Percentiles rank a stretch among this genome's conserved stretches.
phyloP scores from a whole-genome alignment of 2,329 filamentous ascomycete species.

The Metarhizium guizhouense region DNA sequence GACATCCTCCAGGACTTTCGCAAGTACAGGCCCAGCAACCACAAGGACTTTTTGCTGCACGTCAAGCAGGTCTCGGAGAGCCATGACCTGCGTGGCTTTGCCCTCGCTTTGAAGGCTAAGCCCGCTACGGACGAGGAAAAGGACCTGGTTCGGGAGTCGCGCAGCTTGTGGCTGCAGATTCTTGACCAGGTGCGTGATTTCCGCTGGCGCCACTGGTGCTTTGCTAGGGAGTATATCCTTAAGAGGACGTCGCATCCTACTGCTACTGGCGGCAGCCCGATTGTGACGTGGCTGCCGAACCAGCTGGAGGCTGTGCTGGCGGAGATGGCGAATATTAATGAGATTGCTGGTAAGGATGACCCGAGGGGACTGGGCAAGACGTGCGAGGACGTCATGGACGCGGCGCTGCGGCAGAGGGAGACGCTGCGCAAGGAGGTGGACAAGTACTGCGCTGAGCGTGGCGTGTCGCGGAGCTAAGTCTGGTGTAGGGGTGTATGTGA shows the following conservation, averaged over 20 bases:
- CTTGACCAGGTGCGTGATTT: slow-evolving; percentile 74
- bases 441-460: slow-evolving; percentile 62
- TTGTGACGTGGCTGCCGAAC: slow-evolving; percentile 78
- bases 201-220: slow-evolving; percentile 79
- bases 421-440: slow-evolving; percentile 64
- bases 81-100: slow-evolving; percentile 50
- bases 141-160: slow-evolving; percentile 43
- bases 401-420: slow-evolving; percentile 52
- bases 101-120: slow-evolving; percentile 27
- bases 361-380: slow-evolving; percentile 34
- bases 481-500: too few relatives aligned
- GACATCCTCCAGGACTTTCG: slow-evolving; percentile 84
- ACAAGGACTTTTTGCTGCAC: slow-evolving; percentile 73
- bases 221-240: slow-evolving; percentile 75
- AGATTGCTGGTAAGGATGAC: slow-evolving; percentile 29
- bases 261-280: slow-evolving; percentile 72
- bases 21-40: slow-evolving; percentile 79
- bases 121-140: slow-evolving; percentile 18
- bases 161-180: slow-evolving; percentile 52
- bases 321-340: slow-evolving; percentile 56
- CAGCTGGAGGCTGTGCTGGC: slow-evolving; percentile 67
- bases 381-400: slow-evolving; percentile 57
- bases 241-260: slow-evolving; percentile 69
- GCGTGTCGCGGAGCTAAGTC: slow-evolving; percentile 20
- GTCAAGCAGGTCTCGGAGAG: slow-evolving; percentile 45